Conservation (phyloP, 2,329 filamentous ascomycete species). For the Teratosphaeria pseudoeucalypti region DNA sequence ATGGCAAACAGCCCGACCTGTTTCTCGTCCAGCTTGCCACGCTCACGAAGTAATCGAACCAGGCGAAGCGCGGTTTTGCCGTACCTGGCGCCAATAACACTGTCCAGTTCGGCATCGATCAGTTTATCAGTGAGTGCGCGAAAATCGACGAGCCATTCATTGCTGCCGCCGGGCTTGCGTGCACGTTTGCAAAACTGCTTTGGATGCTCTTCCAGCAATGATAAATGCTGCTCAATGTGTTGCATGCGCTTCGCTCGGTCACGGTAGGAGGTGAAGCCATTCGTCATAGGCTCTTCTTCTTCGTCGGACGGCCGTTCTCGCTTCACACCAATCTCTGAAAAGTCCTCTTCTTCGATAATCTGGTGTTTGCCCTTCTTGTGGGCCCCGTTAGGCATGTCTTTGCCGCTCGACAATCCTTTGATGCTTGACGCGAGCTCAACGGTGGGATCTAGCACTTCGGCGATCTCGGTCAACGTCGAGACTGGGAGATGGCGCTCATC, state of each 20-base stretch:
- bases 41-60: slow-evolving; percentile 72
- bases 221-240: slow-evolving; percentile 62
- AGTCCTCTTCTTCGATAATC: slow-evolving; percentile 10
- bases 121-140: slow-evolving; percentile 59
- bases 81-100: slow-evolving; percentile 66
- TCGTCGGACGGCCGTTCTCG: slow-evolving; percentile 15
- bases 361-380: slow-evolving; percentile 17
- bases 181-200: slow-evolving; percentile 59
- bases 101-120: slow-evolving; percentile 69
- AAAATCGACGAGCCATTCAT: slow-evolving; percentile 79
- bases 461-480: slow-evolving; percentile 32
- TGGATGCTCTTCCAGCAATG: slow-evolving; percentile 59
- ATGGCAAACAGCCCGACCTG: slow-evolving; percentile 69
- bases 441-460: slow-evolving; percentile 29
- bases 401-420: slow-evolving; percentile 9
- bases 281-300: slow-evolving; percentile 14
- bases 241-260: slow-evolving; percentile 38
- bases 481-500: slow-evolving; percentile 25
- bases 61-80: slow-evolving; percentile 69
- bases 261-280: slow-evolving; percentile 18
- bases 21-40: slow-evolving; percentile 93
- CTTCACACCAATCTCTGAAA: slow-evolving; percentile 20
- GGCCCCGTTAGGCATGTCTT: slow-evolving; percentile 12
- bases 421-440: slow-evolving; percentile 29
- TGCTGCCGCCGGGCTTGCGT: slow-evolving; percentile 49